A percentile compares a stretch with the other conserved stretches of the same genome.
phyloP scores from a whole-genome alignment of 2,329 filamentous ascomycete species.

The Xylariaceae sp. region DNA sequence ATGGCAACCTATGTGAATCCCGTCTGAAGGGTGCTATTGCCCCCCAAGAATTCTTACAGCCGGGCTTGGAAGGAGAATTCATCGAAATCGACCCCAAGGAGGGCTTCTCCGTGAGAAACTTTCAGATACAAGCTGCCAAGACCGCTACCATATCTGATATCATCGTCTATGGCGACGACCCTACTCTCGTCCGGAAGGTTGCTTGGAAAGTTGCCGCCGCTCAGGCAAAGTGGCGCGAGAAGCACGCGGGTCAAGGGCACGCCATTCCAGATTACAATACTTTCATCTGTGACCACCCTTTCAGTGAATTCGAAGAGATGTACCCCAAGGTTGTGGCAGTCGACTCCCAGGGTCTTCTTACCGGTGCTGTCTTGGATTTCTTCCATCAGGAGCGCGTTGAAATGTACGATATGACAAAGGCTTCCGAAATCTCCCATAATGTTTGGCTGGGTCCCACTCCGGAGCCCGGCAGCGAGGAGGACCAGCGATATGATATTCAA shows the following conservation, averaged over 20 bases:
- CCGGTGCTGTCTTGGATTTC: slow-evolving; percentile 80
- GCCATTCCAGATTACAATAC: slow-evolving; percentile 72
- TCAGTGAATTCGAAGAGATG: slow-evolving; percentile 66
- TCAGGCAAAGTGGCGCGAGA: slow-evolving; percentile 69
- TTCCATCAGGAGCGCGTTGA: slow-evolving; percentile 83
- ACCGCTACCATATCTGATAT: slow-evolving; percentile 85
- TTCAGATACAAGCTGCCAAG: slow-evolving; percentile 93
- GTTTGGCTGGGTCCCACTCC: slow-evolving; percentile 89
- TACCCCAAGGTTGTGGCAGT: slow-evolving; percentile 70
- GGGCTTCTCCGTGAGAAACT: slow-evolving; percentile 94
- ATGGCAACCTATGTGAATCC: slow-evolving; percentile 68
- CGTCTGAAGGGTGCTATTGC: slow-evolving; percentile 84
- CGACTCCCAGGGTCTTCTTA: slow-evolving; percentile 66
- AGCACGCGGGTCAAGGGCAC: slow-evolving; percentile 53
- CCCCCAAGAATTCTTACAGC: slow-evolving; percentile 71
- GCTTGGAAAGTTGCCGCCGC: slow-evolving; percentile 68
- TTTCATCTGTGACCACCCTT: slow-evolving; percentile 66
- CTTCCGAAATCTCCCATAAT: slow-evolving; percentile 83
- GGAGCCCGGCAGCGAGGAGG: slow-evolving; percentile 57
- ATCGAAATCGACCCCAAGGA: slow-evolving; percentile 80
- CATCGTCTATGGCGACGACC: slow-evolving; percentile 80
- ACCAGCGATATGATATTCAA: slow-evolving; percentile 71
- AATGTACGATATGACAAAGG: slow-evolving; percentile 90
- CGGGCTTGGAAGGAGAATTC: slow-evolving; percentile 55
- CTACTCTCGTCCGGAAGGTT: slow-evolving; percentile 57